A percentile compares a stretch with the other conserved stretches of the same genome.
Conservation (phyloP, 805 yeast species). For the Monosporozyma aquatica region DNA sequence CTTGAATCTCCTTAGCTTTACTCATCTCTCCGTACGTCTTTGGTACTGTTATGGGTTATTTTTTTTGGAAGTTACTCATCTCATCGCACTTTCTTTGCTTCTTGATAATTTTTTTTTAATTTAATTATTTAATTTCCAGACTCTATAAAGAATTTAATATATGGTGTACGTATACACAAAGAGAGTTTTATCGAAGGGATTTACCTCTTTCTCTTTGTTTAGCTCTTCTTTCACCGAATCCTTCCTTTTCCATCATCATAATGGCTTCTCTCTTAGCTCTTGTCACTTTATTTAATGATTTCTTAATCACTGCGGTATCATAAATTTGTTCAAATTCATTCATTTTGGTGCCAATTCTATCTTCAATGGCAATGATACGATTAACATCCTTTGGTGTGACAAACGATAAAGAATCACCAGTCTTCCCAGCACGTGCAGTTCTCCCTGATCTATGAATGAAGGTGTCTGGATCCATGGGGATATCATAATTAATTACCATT, state of each 20-base stretch:
- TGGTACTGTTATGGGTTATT: background rate
- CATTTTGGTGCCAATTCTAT: constrained; percentile 72
- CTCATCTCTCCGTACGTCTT: too few relatives aligned
- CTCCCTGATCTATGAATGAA: constrained; percentile 96
- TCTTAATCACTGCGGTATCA: constrained; percentile 70
- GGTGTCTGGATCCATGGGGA: constrained; percentile 94
- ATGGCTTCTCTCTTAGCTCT: constrained; percentile 83
- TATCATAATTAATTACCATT: constrained; percentile 81
- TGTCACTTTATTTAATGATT: constrained; percentile 59
- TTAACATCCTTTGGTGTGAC: constrained; percentile 80
- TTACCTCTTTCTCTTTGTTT: constrained; percentile 34
- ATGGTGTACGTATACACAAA: too few relatives aligned
- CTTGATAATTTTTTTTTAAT: background rate
- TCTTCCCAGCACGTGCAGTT: constrained; percentile 95
- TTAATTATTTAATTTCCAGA: background rate
- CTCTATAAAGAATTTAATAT: too few relatives aligned
- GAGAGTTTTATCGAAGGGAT: background rate
- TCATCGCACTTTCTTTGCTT: background rate
- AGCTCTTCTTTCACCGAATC: constrained; percentile 67
- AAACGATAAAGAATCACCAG: constrained; percentile 74
- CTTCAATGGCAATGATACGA: constrained; percentile 79
- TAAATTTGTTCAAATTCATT: constrained; percentile 58
- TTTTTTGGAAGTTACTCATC: background rate
- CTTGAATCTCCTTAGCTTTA: constrained; percentile 29
- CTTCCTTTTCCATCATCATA: constrained; percentile 88